A percentile compares a stretch with the other conserved stretches of the same genome.
Evolutionary conservation across 2,329 filamentous ascomycete species (phyloP).

Genomic region (Xylariaceae sp.): DNA sequence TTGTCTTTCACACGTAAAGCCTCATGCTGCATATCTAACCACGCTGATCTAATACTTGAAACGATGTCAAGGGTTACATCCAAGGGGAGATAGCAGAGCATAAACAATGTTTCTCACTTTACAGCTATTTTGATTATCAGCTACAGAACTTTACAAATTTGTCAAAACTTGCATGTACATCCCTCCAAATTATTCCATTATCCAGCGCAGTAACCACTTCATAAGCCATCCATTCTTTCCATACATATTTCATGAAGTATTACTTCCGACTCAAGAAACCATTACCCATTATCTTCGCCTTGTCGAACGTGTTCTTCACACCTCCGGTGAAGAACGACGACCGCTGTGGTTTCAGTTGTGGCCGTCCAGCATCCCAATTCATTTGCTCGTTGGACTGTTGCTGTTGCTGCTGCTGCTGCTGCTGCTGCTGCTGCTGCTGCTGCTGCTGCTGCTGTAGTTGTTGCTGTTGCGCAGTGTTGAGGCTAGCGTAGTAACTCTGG

Average conservation of each 20-base stretch:
- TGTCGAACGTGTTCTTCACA: slow-evolving; percentile 37
- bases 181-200: not conserved
- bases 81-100: no score
- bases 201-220: no score
- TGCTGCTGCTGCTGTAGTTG: slow-evolving; percentile 6
- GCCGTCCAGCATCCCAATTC: slow-evolving; percentile 29
- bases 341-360: slow-evolving; percentile 31
- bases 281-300: slow-evolving; percentile 37
- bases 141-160: no score
- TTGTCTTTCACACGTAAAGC: no score
- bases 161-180: no score
- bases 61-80: no score
- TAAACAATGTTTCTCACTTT: no score
- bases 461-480: slow-evolving; percentile 21
- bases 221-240: no score
- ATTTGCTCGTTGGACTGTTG: slow-evolving; percentile 21
- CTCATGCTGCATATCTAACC: no score
- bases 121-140: no score
- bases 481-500: slow-evolving; percentile 31
- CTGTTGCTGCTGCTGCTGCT: slow-evolving; percentile 19
- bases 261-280: slow-evolving; percentile 35
- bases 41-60: no score
- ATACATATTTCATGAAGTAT: no score
- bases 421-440: not conserved
- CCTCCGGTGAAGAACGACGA: slow-evolving; percentile 37